These are phyloP conservation scores for Saccharomycopsis synnaedendra DNA, from an alignment of 805 yeast species.

Conservation along the genomic window DNA sequence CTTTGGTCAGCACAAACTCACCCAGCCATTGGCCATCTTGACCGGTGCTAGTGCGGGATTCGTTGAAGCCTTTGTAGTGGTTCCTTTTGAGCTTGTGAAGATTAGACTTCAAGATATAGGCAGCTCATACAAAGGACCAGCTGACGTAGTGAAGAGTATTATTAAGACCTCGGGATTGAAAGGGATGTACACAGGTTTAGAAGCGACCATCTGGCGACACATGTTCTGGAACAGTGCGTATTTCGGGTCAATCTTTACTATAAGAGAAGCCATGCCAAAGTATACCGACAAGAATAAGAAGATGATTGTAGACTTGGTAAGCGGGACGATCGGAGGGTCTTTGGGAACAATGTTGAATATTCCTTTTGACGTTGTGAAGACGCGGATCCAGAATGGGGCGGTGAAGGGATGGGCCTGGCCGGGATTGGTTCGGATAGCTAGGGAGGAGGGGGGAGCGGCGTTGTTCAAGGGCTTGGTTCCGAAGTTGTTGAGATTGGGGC, in stretches of 20 bases:
- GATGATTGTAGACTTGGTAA: slow-evolving; percentile 75
- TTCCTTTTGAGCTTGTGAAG: slow-evolving; percentile 94
- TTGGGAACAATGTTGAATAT: slow-evolving; percentile 91
- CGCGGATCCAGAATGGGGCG: slow-evolving; percentile 87
- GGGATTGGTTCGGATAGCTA: slow-evolving; percentile 56
- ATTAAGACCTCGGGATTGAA: slow-evolving; percentile 59
- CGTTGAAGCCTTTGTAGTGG: slow-evolving; percentile 89
- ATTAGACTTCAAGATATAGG: slow-evolving; percentile 81
- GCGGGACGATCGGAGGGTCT: slow-evolving; percentile 95
- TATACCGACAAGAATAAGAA: slow-evolving; percentile 61
- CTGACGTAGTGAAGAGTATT: slow-evolving; percentile 67
- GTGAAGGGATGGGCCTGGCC: slow-evolving; percentile 85
- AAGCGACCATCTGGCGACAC: slow-evolving; percentile 96
- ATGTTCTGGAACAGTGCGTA: slow-evolving; percentile 95
- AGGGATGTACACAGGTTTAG: slow-evolving; percentile 87
- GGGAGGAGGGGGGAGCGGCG: slow-evolving; percentile 87
- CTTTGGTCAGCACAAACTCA: slow-evolving; percentile 61
- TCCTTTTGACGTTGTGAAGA: slow-evolving; percentile 94
- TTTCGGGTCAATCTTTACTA: slow-evolving; percentile 87
- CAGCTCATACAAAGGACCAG: slow-evolving; percentile 72
- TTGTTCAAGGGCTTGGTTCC: slow-evolving; percentile 95
- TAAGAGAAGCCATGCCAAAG: slow-evolving; percentile 65
- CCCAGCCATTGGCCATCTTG: slow-evolving; percentile 71
- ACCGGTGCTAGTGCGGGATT: slow-evolving; percentile 99
- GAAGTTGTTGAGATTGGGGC: slow-evolving; percentile 92